phyloP scores from a whole-genome alignment of 129 eudicot species.

The Oenanthe sinensis region DNA sequence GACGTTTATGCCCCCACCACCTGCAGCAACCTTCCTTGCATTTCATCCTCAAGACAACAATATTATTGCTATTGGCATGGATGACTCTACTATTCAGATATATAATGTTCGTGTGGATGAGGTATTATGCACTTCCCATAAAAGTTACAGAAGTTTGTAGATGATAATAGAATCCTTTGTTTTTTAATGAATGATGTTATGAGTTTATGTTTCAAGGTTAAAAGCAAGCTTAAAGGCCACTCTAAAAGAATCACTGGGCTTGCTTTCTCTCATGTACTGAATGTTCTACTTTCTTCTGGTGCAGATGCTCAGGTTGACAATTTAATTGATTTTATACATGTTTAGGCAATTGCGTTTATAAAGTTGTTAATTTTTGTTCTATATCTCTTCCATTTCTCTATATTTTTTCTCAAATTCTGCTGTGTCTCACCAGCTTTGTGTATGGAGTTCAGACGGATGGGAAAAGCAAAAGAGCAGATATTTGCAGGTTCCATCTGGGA shows the following conservation, averaged over 20 bases:
- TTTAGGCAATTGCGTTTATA: background rate
- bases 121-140: slow-evolving; percentile 15
- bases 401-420: background rate
- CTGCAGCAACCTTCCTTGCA: slow-evolving; percentile 37
- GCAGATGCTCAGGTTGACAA: slow-evolving; percentile 87
- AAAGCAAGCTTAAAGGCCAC: slow-evolving; percentile 93
- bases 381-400: background rate
- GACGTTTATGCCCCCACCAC: slow-evolving; percentile 34
- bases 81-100: slow-evolving; percentile 35
- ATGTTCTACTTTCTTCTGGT: slow-evolving; percentile 79
- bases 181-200: background rate
- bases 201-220: slow-evolving; percentile 37
- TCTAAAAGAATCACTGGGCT: slow-evolving; percentile 85
- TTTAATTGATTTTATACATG: background rate
- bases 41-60: slow-evolving; percentile 36
- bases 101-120: slow-evolving; percentile 45
- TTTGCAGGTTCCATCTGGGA: slow-evolving; percentile 68
- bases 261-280: slow-evolving; percentile 73
- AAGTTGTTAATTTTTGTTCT: background rate
- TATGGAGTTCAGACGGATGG: slow-evolving; percentile 89
- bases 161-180: background rate
- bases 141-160: background rate
- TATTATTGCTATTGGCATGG: slow-evolving; percentile 37
- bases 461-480: slow-evolving; percentile 64
- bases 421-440: slow-evolving; percentile 50